Evolutionary conservation across 2,329 filamentous ascomycete genomes (phyloP), one percentile per base, ranked within the genome.

Genomic region (Kalmusia sp.): DNA sequence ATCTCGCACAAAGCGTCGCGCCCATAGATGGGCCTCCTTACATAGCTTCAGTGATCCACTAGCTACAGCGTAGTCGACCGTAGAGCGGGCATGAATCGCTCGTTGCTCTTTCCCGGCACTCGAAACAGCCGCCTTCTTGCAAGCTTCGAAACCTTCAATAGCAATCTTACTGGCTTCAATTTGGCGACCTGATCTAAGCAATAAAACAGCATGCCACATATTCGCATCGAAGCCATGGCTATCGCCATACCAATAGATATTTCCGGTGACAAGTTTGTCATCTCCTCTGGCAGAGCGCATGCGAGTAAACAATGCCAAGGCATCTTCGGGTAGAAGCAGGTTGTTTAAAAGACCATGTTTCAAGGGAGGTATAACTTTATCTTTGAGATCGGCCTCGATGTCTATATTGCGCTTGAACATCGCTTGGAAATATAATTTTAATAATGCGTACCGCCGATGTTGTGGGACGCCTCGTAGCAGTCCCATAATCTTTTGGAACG

Each of bases 1-100:
- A 60, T 78, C 76, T 21, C 69, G 69, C n/a, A 72, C 60, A 50
- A 69, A 78, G 2, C 72, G 64, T 6, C 65, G 70, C 1, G 68
- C 58, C 76, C 76, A 78, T 2, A 65, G 28, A 2, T 76, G 30
- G 1, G 67, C 65, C 5, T 73, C 63, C 17, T 57, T 59, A 17
- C 68, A 67, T 1, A 76, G 14, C 1, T 65, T 53, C 1, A 74
- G 48, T 8, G 65, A 74, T 2, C 69, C 68, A 40, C 69, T 75
- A 14, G 70, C 70, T 3, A 69, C 62, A 11, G 73, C 65, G 52
- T 59, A 72, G 25, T 55, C 51, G 12, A 72, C 21, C 2, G 67
- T 67, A 12, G 65, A 63, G 8, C 63, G 56, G 2, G 68, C 71
- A 55, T 65, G 65, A 9, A 57, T 55, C 6, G 67, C 68, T 37